Evolutionary conservation across 164 flowering plant genomes (phyloP), one percentile per base, ranked within the genome.

Genomic region (Santalum album): DNA sequence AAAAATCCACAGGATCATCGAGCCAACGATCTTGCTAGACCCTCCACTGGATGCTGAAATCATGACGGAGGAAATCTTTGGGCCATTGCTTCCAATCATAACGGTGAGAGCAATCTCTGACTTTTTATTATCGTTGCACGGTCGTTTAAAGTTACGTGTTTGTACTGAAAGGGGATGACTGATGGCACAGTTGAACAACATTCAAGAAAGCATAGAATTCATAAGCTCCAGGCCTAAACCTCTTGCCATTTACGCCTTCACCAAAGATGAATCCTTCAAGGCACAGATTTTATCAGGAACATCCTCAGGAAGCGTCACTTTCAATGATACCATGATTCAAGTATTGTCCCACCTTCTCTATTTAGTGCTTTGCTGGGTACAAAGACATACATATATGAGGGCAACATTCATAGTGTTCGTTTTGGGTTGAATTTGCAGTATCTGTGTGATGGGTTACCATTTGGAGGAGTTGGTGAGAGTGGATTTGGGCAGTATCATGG

Each of bases 401-500:
- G 9, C 34, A 29, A 9, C 9, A 29, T 4, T 9, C 34, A 29
- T 4, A 29, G 34, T 32, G 6, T 7, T 22, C n/a, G 35, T 19
- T 23, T 47, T 43, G 12, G 42, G n/a, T 23, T 34, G 6, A 12
- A 14, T 22, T 59, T 74, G 80, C 79, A 91, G 96, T 82, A 65
- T 55, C 0, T 78, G 12, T 71, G 77, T 23, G 92, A 86, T 26
- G 52, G 59, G 0, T 25, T 92, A 20, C 96, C 97, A 0, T 92
- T 92, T 59, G 97, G 97, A 65, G 99, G 99, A 0, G 87, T 89
- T 3, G 99, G 95, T 1, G 66, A 73, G 54, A 92, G 99, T 35
- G 99, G 99, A 0, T 67, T 83, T 22, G 96, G 99, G 12, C 73
- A 78, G 60, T 92, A 87, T 60, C 99, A 92, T 44, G 97, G 97